Percentiles rank a stretch among this genome's conserved stretches.
Conservation (phyloP, 305 asterid species). For the Fraxinus sp. region DNA sequence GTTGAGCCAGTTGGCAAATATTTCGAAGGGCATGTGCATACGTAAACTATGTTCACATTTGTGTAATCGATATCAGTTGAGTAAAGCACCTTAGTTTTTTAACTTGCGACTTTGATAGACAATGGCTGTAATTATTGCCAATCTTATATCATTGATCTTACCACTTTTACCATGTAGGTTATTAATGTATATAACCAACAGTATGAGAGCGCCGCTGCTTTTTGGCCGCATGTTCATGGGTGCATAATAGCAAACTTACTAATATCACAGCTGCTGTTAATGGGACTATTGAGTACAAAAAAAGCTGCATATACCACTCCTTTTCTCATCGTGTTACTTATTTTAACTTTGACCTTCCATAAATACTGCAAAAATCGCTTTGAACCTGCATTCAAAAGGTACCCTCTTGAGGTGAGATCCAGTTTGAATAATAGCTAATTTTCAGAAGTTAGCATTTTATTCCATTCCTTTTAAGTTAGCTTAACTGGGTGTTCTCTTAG, state of each 20-base stretch:
- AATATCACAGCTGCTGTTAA: constrained; percentile 80
- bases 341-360: constrained; percentile 73
- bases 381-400: constrained; percentile 85
- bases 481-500: neutral
- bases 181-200: no score
- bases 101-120: no score
- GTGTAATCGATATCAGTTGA: no score
- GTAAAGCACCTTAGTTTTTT: no score
- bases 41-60: no score
- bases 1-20: neutral
- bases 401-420: constrained; percentile 80
- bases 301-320: constrained; percentile 84
- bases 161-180: no score
- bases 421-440: neutral
- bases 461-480: neutral
- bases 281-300: constrained; percentile 88
- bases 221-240: constrained; percentile 92
- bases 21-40: no score
- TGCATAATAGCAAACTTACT: constrained; percentile 82
- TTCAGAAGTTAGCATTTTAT: neutral
- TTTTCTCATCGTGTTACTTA: constrained; percentile 63
- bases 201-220: constrained; percentile 35
- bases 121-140: no score
- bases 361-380: constrained; percentile 88
- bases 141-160: no score